phyloP scores from a whole-genome alignment of 2,329 filamentous ascomycete species.

The Fusarium albidum region DNA sequence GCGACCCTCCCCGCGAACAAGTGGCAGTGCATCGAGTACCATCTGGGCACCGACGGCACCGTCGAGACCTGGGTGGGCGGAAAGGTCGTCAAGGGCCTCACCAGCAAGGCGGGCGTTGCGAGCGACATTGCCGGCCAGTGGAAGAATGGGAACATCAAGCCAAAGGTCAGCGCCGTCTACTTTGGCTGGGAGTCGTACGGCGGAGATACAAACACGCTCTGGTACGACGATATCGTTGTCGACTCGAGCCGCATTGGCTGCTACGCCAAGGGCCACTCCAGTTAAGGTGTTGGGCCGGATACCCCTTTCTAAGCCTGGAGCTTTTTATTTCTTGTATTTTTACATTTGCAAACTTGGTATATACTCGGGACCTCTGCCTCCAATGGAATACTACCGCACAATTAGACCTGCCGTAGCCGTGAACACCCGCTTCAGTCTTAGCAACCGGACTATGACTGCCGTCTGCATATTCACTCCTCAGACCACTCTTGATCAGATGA shows the following conservation, averaged over 20 bases:
- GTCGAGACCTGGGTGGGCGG: conserved; percentile 69
- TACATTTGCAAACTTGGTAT: no score
- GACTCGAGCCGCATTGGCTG: conserved; percentile 35
- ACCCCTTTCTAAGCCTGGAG: no score
- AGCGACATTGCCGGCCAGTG: conserved; percentile 59
- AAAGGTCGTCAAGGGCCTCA: conserved; percentile 57
- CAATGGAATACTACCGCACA: no score
- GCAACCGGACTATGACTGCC: no score
- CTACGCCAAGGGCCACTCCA: conserved; percentile 16
- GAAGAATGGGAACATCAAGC: conserved; percentile 57
- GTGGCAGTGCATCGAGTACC: conserved; percentile 70
- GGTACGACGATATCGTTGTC: conserved; percentile 68
- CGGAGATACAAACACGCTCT: conserved; percentile 67
- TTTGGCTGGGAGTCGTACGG: conserved; percentile 72
- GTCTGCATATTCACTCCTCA: no score
- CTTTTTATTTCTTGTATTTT: no score
- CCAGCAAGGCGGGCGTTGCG: conserved; percentile 49
- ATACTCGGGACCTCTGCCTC: no score
- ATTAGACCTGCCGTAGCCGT: no score
- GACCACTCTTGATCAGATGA: no score
- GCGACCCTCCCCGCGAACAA: conserved; percentile 55
- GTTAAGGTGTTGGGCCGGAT: no score
- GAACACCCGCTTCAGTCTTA: no score
- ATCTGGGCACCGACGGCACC: conserved; percentile 64
- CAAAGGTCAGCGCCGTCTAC: conserved; percentile 63